phyloP scores from a whole-genome alignment of 2,329 filamentous ascomycete species.

The Cytospora leucostoma region DNA sequence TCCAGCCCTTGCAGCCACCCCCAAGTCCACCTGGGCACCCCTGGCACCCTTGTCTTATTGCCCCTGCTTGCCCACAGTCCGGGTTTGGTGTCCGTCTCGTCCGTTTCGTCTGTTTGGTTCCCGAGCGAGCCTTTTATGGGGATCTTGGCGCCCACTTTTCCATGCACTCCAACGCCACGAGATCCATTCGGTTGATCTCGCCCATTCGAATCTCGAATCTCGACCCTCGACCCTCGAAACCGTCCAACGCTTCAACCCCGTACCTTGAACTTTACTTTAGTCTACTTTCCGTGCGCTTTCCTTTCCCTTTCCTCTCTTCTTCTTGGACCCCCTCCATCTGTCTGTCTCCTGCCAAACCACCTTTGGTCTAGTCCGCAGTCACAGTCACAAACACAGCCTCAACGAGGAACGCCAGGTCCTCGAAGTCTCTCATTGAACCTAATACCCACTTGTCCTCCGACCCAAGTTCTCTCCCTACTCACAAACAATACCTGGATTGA shows the following conservation, averaged over 20 bases:
- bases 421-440: slow-evolving; percentile 12
- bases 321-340: background rate
- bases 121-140: background rate
- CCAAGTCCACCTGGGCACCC: no score
- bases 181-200: background rate
- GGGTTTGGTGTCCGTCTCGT: background rate
- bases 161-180: background rate
- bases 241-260: background rate
- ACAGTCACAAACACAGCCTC: background rate
- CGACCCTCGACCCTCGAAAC: background rate
- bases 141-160: background rate
- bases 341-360: background rate
- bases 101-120: background rate
- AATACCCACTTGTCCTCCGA: slow-evolving; percentile 1
- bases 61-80: background rate
- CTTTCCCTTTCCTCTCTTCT: background rate
- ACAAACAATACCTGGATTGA: slow-evolving; percentile 14
- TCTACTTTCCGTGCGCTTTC: background rate
- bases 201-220: background rate
- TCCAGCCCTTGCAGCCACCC: no score
- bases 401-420: background rate
- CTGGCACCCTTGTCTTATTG: background rate
- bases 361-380: slow-evolving; percentile 4
- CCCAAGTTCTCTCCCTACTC: background rate
- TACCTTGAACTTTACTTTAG: background rate